Evolutionary conservation across 2,329 filamentous ascomycete genomes (phyloP).

Genomic region (Talaromyces atroroseus): DNA sequence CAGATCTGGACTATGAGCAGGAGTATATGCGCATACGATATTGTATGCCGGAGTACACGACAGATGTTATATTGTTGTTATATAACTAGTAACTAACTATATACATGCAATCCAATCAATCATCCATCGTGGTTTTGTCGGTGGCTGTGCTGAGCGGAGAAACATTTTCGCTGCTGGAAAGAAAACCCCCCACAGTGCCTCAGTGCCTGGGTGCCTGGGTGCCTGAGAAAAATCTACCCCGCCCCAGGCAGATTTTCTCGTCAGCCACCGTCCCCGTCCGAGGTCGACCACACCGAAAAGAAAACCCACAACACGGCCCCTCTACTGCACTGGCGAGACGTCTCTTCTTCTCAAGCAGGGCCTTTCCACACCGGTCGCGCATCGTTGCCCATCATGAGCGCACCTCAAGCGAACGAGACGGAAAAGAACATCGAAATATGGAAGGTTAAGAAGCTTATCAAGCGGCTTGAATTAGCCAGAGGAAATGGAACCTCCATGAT

Average conservation of each 20-base stretch:
- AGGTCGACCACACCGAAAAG: not conserved
- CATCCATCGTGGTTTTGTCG: no score
- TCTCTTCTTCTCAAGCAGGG: slow-evolving; percentile 1
- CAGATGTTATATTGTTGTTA: no score
- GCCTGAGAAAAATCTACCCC: slow-evolving; percentile 10
- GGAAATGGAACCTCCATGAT: slow-evolving; percentile 99
- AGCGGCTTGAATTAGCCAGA: slow-evolving; percentile 91
- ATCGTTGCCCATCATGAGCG: slow-evolving; percentile 65
- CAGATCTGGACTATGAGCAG: no score
- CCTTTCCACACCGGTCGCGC: slow-evolving; percentile 12
- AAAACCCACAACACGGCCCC: not conserved
- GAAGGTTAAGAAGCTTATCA: slow-evolving; percentile 99
- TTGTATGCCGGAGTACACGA: no score
- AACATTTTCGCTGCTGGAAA: not conserved
- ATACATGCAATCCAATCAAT: no score
- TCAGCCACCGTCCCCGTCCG: not conserved
- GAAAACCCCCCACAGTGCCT: not conserved
- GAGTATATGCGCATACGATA: no score
- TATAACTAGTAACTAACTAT: no score
- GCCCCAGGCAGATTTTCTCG: slow-evolving; percentile 1
- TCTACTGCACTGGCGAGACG: not conserved
- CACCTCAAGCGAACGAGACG: slow-evolving; percentile 75
- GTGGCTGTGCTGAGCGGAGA: not conserved
- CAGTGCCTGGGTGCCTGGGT: not conserved
- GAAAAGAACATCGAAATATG: slow-evolving; percentile 90